phyloP scores from a whole-genome alignment of 371 early-diverging fungal genomes.

The Apophysomyces sp. region DNA sequence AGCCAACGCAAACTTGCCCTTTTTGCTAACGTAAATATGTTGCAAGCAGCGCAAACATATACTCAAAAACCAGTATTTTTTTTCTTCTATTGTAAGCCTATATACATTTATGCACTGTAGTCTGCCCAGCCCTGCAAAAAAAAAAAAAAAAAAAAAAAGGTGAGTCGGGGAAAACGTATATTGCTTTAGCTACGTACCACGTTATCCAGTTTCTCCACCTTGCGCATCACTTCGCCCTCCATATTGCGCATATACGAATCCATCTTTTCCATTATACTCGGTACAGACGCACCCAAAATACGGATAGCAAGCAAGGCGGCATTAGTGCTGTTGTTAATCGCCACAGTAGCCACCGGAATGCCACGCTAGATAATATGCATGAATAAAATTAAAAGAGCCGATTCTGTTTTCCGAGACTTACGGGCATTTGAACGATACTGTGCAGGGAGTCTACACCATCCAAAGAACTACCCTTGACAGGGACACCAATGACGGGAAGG shows the following conservation, averaged over 20 bases:
- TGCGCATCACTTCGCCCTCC: conserved; percentile 83
- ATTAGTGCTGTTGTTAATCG: conserved; percentile 95
- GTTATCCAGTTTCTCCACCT: conserved; percentile 74
- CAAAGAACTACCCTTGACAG: conserved; percentile 86
- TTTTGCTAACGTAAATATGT: no score
- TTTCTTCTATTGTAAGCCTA: no score
- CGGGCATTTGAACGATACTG: conserved; percentile 98
- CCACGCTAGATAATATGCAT: conserved; percentile 68
- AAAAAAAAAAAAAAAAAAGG: neutral
- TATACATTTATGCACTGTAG: neutral
- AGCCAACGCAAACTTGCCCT: no score
- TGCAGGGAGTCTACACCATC: conserved; percentile 96
- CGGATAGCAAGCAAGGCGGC: conserved; percentile 94
- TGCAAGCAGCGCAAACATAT: no score
- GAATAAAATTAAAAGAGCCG: neutral
- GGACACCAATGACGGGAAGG: conserved; percentile 96
- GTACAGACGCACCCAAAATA: conserved; percentile 81
- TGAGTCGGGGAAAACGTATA: no score
- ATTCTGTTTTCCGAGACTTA: conserved; percentile 35
- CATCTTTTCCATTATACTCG: conserved; percentile 77
- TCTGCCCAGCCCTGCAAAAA: conserved; percentile 14
- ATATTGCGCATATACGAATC: conserved; percentile 71
- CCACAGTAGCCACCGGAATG: conserved; percentile 96
- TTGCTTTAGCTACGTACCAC: conserved; percentile 54
- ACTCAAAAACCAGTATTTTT: no score